Conservation (phyloP, 2,329 filamentous ascomycete genomes). For the Aspergillus brunneoviolaceus region DNA sequence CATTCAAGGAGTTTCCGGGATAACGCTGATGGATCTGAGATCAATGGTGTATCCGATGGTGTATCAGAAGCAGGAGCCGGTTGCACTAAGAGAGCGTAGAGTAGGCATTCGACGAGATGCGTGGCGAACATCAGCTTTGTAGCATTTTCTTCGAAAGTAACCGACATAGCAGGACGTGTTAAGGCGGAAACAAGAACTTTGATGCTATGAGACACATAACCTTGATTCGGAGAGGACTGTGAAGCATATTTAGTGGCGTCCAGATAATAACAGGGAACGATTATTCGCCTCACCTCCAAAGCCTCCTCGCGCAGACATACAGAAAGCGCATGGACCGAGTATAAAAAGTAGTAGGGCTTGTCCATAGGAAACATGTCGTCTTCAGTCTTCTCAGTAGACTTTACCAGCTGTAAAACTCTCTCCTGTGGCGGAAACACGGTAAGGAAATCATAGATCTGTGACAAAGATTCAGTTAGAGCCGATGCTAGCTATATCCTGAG, state of each 20-base stretch:
- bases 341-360: slow-evolving; percentile 71
- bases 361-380: slow-evolving; percentile 65
- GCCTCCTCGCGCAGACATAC: slow-evolving; percentile 57
- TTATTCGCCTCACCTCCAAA: slow-evolving; percentile 29
- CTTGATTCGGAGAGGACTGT: slow-evolving; percentile 32
- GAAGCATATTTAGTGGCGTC: slow-evolving; percentile 17
- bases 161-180: slow-evolving; percentile 56
- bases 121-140: slow-evolving; percentile 53
- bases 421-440: slow-evolving; percentile 68
- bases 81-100: slow-evolving; percentile 52
- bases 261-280: background rate
- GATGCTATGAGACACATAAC: slow-evolving; percentile 47
- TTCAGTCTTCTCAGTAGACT: slow-evolving; percentile 54
- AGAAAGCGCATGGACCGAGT: slow-evolving; percentile 66
- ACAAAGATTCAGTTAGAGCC: background rate
- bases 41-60: slow-evolving; percentile 28
- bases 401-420: slow-evolving; percentile 60
- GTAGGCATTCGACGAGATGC: slow-evolving; percentile 58
- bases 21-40: slow-evolving; percentile 38
- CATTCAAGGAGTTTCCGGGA: slow-evolving; percentile 37
- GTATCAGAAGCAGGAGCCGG: slow-evolving; percentile 26
- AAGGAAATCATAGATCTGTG: slow-evolving; percentile 68
- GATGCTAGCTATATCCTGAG: background rate
- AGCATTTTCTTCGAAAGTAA: slow-evolving; percentile 44
- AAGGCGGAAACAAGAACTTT: slow-evolving; percentile 61